Evolutionary conservation across 1,139 yeast species (phyloP).

Genomic region (Geotrichum histeridarum): DNA sequence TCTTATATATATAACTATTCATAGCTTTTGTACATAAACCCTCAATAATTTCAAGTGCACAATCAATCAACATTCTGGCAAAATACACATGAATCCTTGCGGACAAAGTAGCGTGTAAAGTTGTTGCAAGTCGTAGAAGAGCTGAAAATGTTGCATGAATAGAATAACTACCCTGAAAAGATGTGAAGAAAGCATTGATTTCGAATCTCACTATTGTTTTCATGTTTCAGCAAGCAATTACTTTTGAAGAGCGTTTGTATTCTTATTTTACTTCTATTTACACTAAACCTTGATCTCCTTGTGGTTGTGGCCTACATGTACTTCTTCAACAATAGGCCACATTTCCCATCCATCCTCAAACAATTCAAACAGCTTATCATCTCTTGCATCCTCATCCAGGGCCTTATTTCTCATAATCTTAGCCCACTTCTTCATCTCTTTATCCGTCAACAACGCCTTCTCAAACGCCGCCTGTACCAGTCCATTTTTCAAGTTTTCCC

Average conservation of each 20-base stretch:
- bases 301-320: not conserved
- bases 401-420: conserved; percentile 35
- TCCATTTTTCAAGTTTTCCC: conserved; percentile 37
- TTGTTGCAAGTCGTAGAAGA: too few relatives aligned
- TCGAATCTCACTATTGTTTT: too few relatives aligned
- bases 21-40: too few relatives aligned
- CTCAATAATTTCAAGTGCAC: too few relatives aligned
- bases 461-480: conserved; percentile 36
- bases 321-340: conserved; percentile 17
- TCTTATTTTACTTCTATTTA: not conserved
- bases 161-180: too few relatives aligned
- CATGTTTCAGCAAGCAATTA: not conserved
- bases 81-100: too few relatives aligned
- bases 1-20: too few relatives aligned
- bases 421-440: conserved; percentile 35
- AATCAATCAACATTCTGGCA: too few relatives aligned
- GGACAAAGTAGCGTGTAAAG: too few relatives aligned
- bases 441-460: conserved; percentile 40
- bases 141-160: too few relatives aligned
- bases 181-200: too few relatives aligned
- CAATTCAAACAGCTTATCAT: conserved; percentile 29
- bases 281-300: not conserved
- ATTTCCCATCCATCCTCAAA: conserved; percentile 42
- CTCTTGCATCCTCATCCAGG: conserved; percentile 30
- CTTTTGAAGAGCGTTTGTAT: not conserved